Evolutionary conservation across 805 yeast species (phyloP).

Genomic region (Maudiozyma turicensis): DNA sequence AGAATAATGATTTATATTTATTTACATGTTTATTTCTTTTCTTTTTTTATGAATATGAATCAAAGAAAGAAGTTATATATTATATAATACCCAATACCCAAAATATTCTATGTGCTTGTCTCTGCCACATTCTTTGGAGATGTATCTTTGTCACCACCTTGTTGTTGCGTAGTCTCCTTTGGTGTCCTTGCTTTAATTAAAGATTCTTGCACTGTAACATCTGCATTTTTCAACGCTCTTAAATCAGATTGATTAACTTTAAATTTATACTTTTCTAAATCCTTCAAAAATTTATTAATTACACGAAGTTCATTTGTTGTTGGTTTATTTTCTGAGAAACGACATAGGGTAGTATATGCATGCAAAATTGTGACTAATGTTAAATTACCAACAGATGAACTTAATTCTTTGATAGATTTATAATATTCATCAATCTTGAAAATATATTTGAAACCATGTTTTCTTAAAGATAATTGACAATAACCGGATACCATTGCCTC

Average conservation of each 20-base stretch:
- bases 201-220: background rate
- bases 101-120: too few relatives aligned
- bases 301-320: background rate
- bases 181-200: background rate
- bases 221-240: background rate
- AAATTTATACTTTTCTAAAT: background rate
- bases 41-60: too few relatives aligned
- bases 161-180: too few relatives aligned
- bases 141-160: too few relatives aligned
- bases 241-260: constrained; percentile 1
- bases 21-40: too few relatives aligned
- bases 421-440: constrained; percentile 13
- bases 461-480: constrained; percentile 10
- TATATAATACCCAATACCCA: too few relatives aligned
- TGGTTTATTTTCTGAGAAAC: background rate
- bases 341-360: background rate
- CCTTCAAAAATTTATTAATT: background rate
- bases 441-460: constrained; percentile 9
- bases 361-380: constrained; percentile 6
- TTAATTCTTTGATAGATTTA: constrained; percentile 12
- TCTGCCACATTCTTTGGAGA: too few relatives aligned
- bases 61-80: too few relatives aligned
- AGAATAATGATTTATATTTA: too few relatives aligned
- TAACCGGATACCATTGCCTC: constrained; percentile 12
- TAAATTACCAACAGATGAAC: constrained; percentile 6